Base-by-base conservation (phyloP, 2,329 filamentous ascomycete genomes). In the Gaeumannomyces sp. region DNA sequence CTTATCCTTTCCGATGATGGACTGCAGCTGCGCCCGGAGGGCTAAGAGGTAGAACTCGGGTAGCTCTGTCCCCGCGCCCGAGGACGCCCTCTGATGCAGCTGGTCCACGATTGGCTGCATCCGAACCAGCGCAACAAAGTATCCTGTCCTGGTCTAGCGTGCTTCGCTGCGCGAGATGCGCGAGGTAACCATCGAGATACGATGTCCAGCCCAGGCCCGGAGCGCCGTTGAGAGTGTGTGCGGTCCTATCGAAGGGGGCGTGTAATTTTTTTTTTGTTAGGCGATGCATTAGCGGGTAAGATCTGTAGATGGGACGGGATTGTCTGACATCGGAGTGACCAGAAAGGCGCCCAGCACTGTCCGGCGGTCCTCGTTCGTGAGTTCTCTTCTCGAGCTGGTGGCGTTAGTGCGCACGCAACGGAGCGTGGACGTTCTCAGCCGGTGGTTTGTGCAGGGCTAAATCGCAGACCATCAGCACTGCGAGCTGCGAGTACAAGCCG, bases 401-500 rank as follows among this genome's bases (percentile, higher is more conserved):
- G 35, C 33, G 16, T 28, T 31, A 10, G 10, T 14, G 33, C 33
- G 33, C 33, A 35, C 10, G 33, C 8, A 14, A 14, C 13, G 33
- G 33, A 35, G 33, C 33, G 33, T 14, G 25, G 58, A 58, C 59
- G 16, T 57, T 33, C 19, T 58, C 74, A 28, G 71, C 69, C 7
- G 75, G 73, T 2, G 74, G 72, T 59, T 72, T 71, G 38, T 76
- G 76, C 13, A 83, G 73, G 27, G 76, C 77, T 38, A 82, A 72
- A 65, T 82, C 80, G 33, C 74, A 77, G 11, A 77, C 68, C n/a
- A 82, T 68, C 2, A 77, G 71, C 4, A 73, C 70, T 4, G 78
- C 78, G 38, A 82, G 65, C 63, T 80, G 76, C 11, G 75, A 71
- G 27, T 75, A 77, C 1, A 77, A 68, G 31, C 75, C 73, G 29